These are phyloP conservation scores for Suillus clintonianus DNA, from an alignment of 768 basidiomycete genomes.

Conservation along the genomic window DNA sequence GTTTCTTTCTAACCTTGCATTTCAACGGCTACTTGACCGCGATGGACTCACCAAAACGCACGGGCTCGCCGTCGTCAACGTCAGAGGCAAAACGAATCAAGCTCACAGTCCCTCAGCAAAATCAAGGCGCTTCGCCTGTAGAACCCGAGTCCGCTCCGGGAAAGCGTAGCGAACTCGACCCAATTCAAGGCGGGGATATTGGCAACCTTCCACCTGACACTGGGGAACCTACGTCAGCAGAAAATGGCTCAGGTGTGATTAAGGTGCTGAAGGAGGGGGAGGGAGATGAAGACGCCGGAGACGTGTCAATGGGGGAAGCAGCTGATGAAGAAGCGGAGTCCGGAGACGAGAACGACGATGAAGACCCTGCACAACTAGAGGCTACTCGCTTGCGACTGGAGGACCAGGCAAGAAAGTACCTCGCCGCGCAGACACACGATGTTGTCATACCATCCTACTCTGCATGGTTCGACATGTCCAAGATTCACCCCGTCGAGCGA, in stretches of 20 bases:
- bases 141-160: slow-evolving; percentile 81
- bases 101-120: slow-evolving; percentile 52
- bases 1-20: slow-evolving; percentile 1
- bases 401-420: slow-evolving; percentile 89
- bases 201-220: slow-evolving; percentile 61
- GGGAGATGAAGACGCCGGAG: slow-evolving; percentile 67
- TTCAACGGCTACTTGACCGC: slow-evolving; percentile 22
- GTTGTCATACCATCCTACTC: slow-evolving; percentile 97
- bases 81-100: slow-evolving; percentile 62
- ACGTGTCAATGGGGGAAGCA: slow-evolving; percentile 81
- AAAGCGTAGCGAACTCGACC: slow-evolving; percentile 88
- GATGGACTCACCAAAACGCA: slow-evolving; percentile 71
- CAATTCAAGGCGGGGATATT: slow-evolving; percentile 75
- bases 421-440: slow-evolving; percentile 96
- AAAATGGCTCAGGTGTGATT: slow-evolving; percentile 29
- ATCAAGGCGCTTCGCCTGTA: slow-evolving; percentile 71
- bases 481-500: slow-evolving; percentile 89
- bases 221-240: slow-evolving; percentile 5
- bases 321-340: slow-evolving; percentile 78
- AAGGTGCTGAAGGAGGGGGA: slow-evolving; percentile 51
- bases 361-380: slow-evolving; percentile 82
- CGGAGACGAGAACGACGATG: slow-evolving; percentile 80
- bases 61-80: slow-evolving; percentile 55
- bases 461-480: slow-evolving; percentile 96
- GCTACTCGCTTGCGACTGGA: slow-evolving; percentile 78